Evolutionary conservation across 805 yeast species (phyloP).

Genomic region (Wickerhamiella occidentalis): DNA sequence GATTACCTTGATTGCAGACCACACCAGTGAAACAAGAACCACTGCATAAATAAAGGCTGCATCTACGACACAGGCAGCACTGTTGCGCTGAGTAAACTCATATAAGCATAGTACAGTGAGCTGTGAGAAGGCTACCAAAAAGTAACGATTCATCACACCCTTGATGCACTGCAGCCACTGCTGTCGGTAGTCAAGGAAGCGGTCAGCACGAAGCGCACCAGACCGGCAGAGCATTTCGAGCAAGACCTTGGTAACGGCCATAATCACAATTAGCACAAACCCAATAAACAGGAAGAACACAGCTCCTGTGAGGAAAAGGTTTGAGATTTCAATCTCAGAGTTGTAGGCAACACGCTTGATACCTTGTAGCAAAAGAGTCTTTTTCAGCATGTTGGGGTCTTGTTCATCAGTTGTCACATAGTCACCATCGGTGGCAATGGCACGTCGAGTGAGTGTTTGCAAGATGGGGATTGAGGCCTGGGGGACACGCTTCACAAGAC

Average conservation of each 20-base stretch:
- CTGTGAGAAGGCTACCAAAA: constrained; percentile 80
- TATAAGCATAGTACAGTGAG: constrained; percentile 68
- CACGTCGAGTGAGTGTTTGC: constrained; percentile 8
- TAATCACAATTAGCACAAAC: constrained; percentile 44
- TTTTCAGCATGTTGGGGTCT: constrained; percentile 43
- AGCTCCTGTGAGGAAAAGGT: constrained; percentile 73
- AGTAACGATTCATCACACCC: constrained; percentile 77
- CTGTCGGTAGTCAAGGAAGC: constrained; percentile 62
- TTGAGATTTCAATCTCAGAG: constrained; percentile 77
- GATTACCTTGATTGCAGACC: constrained; percentile 65
- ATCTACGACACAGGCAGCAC: constrained; percentile 68
- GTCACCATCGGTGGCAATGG: constrained; percentile 14
- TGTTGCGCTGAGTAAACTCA: constrained; percentile 77
- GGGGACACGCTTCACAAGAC: constrained; percentile 1
- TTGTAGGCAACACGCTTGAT: constrained; percentile 80
- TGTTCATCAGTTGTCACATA: constrained; percentile 38
- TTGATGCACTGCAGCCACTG: constrained; percentile 49
- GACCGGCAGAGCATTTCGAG: constrained; percentile 52
- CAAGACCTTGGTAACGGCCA: constrained; percentile 55
- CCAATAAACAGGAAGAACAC: constrained; percentile 69
- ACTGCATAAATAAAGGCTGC: constrained; percentile 60
- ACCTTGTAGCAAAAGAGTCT: constrained; percentile 76
- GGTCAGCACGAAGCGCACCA: constrained; percentile 45
- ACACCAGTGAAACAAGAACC: constrained; percentile 45
- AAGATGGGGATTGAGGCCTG: background rate